These are phyloP conservation scores for Geotrichum aggregatum DNA, from an alignment of 1,139 yeast genomes.

Conservation along the genomic window DNA sequence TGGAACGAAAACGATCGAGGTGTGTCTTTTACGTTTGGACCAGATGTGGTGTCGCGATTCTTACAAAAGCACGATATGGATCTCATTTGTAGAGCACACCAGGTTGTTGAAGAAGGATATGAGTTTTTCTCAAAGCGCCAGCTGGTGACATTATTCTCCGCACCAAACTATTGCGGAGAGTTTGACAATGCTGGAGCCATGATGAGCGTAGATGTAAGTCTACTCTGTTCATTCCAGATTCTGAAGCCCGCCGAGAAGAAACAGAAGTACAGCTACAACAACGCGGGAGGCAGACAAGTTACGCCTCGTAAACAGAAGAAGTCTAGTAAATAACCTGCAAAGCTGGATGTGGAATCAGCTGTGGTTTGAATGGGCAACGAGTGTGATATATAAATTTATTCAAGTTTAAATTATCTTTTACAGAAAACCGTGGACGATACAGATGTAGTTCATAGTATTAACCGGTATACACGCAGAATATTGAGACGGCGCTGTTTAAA, in stretches of 20 bases:
- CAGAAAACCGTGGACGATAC: too few species aligned
- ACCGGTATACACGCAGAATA: too few species aligned
- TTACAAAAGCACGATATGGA: constrained; percentile 96
- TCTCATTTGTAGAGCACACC: constrained; percentile 95
- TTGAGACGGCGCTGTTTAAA: too few species aligned
- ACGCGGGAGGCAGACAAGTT: constrained; percentile 13
- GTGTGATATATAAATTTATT: constrained; percentile 9
- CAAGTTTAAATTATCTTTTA: constrained; percentile 5
- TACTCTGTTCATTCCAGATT: constrained; percentile 94
- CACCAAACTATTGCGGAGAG: constrained; percentile 98
- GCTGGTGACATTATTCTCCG: constrained; percentile 88
- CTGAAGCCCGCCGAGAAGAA: constrained; percentile 96
- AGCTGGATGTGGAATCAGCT: background rate
- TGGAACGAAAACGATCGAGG: constrained; percentile 99
- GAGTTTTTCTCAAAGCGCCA: constrained; percentile 95
- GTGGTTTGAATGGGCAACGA: constrained; percentile 1
- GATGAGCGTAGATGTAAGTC: constrained; percentile 97
- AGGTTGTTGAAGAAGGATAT: constrained; percentile 97
- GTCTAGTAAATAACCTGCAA: constrained; percentile 1
- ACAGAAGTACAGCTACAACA: constrained; percentile 59
- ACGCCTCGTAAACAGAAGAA: constrained; percentile 19
- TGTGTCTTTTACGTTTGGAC: constrained; percentile 95
- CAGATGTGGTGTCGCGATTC: constrained; percentile 91
- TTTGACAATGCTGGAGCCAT: constrained; percentile 98
- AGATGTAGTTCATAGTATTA: too few species aligned